Conservation (phyloP, 306 rosid species). For the Datisca glomerata region DNA sequence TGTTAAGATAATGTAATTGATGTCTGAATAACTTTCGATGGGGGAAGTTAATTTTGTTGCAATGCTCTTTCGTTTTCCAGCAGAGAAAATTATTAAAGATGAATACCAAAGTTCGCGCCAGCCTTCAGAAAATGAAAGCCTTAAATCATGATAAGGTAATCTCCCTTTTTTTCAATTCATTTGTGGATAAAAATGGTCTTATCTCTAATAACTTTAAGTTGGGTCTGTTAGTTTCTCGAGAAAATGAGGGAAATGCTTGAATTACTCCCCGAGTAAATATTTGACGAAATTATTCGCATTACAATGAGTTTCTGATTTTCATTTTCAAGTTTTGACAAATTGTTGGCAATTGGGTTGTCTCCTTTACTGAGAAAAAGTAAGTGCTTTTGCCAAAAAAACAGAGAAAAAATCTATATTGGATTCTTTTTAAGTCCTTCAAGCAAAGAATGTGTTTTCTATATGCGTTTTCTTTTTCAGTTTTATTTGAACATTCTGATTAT, state of each 20-base stretch:
- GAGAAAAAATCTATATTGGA: constrained; percentile 48
- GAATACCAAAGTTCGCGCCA: constrained; percentile 49
- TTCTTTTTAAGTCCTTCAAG: constrained; percentile 32
- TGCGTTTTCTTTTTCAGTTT: constrained; percentile 4
- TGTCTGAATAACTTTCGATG: constrained; percentile 3
- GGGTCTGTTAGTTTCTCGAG: constrained; percentile 16
- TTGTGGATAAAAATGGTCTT: background rate
- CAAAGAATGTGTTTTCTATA: constrained; percentile 35
- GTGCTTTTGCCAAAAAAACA: too few relatives aligned
- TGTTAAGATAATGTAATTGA: constrained; percentile 2
- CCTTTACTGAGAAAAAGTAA: too few relatives aligned
- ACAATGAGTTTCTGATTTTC: too few relatives aligned
- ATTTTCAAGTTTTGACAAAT: too few relatives aligned
- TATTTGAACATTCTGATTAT: constrained; percentile 2
- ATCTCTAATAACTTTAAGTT: constrained; percentile 10
- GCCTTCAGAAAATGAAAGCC: constrained; percentile 51
- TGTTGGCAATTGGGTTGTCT: too few relatives aligned
- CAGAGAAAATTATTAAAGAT: constrained; percentile 31
- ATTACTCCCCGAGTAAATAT: too few relatives aligned
- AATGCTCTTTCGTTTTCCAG: constrained; percentile 26
- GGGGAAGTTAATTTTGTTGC: constrained; percentile 19
- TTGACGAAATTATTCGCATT: too few relatives aligned
- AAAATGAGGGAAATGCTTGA: constrained; percentile 7
- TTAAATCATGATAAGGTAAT: constrained; percentile 40
- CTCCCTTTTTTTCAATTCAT: background rate